phyloP scores from a whole-genome alignment of 2,329 filamentous ascomycete genomes.

The Colletotrichum spinosum region DNA sequence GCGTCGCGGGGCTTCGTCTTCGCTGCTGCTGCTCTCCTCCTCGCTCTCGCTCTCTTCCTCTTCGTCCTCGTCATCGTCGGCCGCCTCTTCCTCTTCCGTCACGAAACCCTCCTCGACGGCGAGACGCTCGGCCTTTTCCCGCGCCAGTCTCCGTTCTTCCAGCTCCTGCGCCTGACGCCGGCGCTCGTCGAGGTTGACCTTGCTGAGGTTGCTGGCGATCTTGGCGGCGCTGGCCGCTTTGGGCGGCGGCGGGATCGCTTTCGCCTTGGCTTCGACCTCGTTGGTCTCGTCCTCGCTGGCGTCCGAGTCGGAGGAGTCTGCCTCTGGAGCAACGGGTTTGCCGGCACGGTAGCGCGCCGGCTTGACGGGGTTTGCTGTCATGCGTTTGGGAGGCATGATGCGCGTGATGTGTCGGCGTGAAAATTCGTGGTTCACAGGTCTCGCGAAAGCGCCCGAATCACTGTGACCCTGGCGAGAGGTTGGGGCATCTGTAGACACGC shows the following conservation, averaged over 20 bases:
- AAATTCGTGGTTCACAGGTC: background rate
- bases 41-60: conserved; percentile 48
- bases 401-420: conserved; percentile 1
- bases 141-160: conserved; percentile 59
- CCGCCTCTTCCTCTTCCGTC: conserved; percentile 64
- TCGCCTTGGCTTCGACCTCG: conserved; percentile 43
- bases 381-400: conserved; percentile 79
- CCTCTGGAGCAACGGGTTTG: conserved; percentile 72
- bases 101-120: conserved; percentile 73
- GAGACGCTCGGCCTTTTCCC: conserved; percentile 61
- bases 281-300: conserved; percentile 52
- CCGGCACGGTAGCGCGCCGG: conserved; percentile 88
- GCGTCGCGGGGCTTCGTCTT: conserved; percentile 67
- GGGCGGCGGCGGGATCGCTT: conserved; percentile 62
- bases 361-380: conserved; percentile 90
- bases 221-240: conserved; percentile 68
- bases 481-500: background rate
- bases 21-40: conserved; percentile 60
- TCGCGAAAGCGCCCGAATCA: too few relatives aligned
- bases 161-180: conserved; percentile 58
- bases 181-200: conserved; percentile 63
- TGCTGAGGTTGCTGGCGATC: conserved; percentile 65
- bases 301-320: conserved; percentile 64
- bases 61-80: conserved; percentile 51
- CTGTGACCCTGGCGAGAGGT: background rate